Evolutionary conservation across 148 eudicot species (phyloP).

Genomic region (Spergularia bocconei): DNA sequence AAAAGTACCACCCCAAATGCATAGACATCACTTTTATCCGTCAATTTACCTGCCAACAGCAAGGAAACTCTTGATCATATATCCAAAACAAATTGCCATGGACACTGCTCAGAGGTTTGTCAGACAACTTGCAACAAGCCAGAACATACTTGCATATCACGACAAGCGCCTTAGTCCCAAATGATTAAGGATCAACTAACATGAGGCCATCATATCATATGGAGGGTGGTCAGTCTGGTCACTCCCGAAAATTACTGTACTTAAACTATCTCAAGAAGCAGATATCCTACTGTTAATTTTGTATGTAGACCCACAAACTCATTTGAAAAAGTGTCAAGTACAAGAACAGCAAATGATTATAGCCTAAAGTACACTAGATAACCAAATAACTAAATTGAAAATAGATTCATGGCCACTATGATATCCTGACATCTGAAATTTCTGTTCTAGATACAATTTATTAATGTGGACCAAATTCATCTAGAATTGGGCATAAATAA

Average conservation of each 20-base stretch:
- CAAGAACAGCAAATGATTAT: neutral
- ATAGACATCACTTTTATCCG: constrained; percentile 94
- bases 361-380: neutral
- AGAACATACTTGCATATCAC: too few relatives aligned
- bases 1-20: constrained; percentile 88
- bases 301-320: neutral
- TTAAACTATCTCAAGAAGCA: neutral
- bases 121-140: too few relatives aligned
- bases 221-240: too few relatives aligned
- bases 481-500: constrained; percentile 14
- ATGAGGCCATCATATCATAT: too few relatives aligned
- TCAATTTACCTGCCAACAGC: constrained; percentile 59
- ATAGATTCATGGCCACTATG: constrained; percentile 11
- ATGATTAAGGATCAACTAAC: too few relatives aligned
- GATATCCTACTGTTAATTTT: neutral
- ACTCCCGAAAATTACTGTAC: neutral
- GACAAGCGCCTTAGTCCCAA: too few relatives aligned
- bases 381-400: constrained; percentile 9
- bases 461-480: constrained; percentile 25
- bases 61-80: constrained; percentile 4
- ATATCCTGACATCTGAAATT: constrained; percentile 16
- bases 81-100: neutral
- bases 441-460: neutral
- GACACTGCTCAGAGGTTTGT: too few relatives aligned
- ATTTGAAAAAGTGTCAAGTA: neutral